Percentiles rank a stretch among this genome's conserved stretches.
Conservation (phyloP, 495 filamentous ascomycete genomes). For the Aspergillus nidulans region DNA sequence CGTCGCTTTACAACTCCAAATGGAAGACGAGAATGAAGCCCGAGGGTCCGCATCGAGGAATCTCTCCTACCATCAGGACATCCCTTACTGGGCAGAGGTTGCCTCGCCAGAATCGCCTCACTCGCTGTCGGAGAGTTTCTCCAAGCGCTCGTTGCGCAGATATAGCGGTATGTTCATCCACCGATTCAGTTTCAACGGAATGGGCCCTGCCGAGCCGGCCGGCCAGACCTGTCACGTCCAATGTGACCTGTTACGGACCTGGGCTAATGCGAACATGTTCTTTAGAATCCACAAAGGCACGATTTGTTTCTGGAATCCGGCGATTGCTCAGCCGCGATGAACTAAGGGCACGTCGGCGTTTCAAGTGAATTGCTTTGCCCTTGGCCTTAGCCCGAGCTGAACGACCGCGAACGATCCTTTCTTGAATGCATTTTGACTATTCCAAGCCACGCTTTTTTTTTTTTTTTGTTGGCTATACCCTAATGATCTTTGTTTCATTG, state of each 20-base stretch:
- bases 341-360: slow-evolving; percentile 3
- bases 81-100: slow-evolving; percentile 34
- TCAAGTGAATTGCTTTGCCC: slow-evolving; percentile 1
- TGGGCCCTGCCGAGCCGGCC: not conserved
- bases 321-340: slow-evolving; percentile 13
- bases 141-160: slow-evolving; percentile 17
- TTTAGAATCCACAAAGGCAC: slow-evolving; percentile 8
- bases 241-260: not conserved
- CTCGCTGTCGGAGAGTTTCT: slow-evolving; percentile 19
- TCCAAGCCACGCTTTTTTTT: not conserved
- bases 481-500: too few relatives aligned
- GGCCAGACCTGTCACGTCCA: not conserved
- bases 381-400: not conserved
- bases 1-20: slow-evolving; percentile 33
- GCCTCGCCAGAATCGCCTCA: slow-evolving; percentile 35
- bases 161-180: slow-evolving; percentile 25
- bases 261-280: not conserved
- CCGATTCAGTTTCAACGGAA: not conserved
- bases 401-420: not conserved
- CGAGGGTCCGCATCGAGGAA: slow-evolving; percentile 31
- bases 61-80: slow-evolving; percentile 34
- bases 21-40: slow-evolving; percentile 21
- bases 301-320: slow-evolving; percentile 13
- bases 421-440: not conserved
- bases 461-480: too few relatives aligned